Percentiles rank a stretch among this genome's conserved stretches.
Evolutionary conservation across 106 monocot species (phyloP).

Genomic region (Phalaenopsis aphrodite): DNA sequence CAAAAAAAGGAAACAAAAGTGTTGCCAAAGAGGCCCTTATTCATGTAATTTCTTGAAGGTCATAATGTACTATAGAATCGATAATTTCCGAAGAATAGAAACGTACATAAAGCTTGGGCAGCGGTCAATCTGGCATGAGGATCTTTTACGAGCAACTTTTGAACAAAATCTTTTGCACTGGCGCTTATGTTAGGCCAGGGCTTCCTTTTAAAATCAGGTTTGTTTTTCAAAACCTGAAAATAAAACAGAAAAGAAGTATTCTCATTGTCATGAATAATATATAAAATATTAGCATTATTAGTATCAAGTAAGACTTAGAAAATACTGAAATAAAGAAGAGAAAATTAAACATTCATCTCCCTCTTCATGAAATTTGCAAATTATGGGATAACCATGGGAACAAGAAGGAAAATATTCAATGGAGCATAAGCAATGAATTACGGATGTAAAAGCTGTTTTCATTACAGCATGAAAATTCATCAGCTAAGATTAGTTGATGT

Average conservation of each 20-base stretch:
- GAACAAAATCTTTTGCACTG: constrained; percentile 82
- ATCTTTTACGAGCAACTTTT: constrained; percentile 80
- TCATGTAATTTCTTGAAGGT: neutral
- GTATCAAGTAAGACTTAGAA: neutral
- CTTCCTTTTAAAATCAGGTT: constrained; percentile 86
- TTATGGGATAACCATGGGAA: neutral
- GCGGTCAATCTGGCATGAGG: constrained; percentile 78
- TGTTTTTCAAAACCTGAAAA: constrained; percentile 72
- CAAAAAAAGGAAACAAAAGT: no score
- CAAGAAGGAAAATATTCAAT: neutral
- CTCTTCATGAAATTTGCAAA: neutral
- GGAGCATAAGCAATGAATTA: neutral
- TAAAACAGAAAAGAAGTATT: neutral
- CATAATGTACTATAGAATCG: neutral
- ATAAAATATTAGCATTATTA: neutral
- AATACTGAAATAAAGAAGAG: neutral
- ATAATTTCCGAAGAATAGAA: neutral
- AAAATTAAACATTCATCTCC: neutral
- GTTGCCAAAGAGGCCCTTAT: neutral
- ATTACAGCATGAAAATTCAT: neutral
- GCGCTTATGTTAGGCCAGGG: constrained; percentile 82
- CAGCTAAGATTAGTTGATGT: neutral
- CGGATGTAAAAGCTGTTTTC: neutral
- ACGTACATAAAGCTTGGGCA: constrained; percentile 95
- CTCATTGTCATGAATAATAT: neutral